These are phyloP conservation scores for Ormosia semicastrata DNA, from an alignment of 306 rosid species.

Conservation along the genomic window DNA sequence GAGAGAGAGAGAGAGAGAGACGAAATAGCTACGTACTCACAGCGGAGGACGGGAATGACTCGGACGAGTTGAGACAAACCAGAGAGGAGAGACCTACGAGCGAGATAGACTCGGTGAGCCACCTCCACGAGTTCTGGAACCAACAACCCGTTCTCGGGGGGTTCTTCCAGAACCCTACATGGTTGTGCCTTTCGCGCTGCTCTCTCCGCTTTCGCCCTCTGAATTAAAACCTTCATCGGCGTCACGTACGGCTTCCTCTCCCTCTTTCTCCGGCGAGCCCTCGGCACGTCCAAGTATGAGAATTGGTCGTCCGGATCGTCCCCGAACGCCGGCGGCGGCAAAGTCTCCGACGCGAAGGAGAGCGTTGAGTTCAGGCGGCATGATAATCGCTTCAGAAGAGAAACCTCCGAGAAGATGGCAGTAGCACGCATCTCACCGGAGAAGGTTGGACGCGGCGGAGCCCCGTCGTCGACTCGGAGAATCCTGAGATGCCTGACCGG, in stretches of 20 bases:
- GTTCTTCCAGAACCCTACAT: constrained; percentile 54
- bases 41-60: constrained; percentile 54
- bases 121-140: constrained; percentile 72
- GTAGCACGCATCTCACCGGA: constrained; percentile 32
- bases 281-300: constrained; percentile 61
- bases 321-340: background rate
- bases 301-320: constrained; percentile 17
- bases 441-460: background rate
- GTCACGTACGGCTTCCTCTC: constrained; percentile 75
- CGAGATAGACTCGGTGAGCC: constrained; percentile 62
- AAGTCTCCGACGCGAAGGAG: constrained; percentile 32
- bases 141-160: constrained; percentile 74
- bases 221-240: constrained; percentile 76
- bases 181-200: constrained; percentile 63
- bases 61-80: constrained; percentile 54
- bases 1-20: background rate
- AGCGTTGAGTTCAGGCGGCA: constrained; percentile 15
- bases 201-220: constrained; percentile 65
- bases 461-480: background rate
- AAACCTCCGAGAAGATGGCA: background rate
- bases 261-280: constrained; percentile 43
- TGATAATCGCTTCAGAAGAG: constrained; percentile 25
- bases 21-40: constrained; percentile 49
- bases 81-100: constrained; percentile 45
- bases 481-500: background rate